Evolutionary conservation across 2,329 filamentous ascomycete genomes (phyloP).

Genomic region (Botryosphaeria dothidea): DNA sequence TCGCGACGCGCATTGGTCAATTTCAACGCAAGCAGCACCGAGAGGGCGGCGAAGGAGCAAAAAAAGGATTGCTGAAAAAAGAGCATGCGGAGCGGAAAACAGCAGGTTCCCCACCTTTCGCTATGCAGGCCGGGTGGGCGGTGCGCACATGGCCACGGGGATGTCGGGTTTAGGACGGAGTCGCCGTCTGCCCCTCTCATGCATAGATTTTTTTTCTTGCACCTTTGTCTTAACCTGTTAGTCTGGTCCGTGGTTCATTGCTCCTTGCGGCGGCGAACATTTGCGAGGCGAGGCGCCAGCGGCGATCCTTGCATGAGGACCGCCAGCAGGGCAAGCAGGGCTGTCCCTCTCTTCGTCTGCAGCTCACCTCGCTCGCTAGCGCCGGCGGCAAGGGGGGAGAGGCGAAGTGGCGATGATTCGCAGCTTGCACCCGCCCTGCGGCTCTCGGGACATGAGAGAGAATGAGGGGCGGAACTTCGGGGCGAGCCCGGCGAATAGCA

Average conservation of each 20-base stretch:
- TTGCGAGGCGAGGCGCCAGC: background rate
- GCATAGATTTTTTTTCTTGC: background rate
- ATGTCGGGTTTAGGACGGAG: background rate
- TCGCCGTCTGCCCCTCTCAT: background rate
- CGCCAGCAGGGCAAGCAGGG: background rate
- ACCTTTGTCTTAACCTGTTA: background rate
- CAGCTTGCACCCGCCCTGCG: background rate
- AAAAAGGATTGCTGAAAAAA: background rate
- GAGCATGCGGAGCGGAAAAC: background rate
- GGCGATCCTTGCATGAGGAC: slow-evolving; percentile 9
- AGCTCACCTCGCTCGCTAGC: background rate
- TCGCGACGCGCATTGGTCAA: slow-evolving; percentile 1
- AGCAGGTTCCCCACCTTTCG: slow-evolving; percentile 1
- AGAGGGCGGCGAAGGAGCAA: background rate
- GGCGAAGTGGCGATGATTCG: slow-evolving; percentile 3
- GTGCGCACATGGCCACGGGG: background rate
- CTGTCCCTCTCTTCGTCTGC: background rate
- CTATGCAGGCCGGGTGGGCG: background rate
- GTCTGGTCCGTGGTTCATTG: background rate
- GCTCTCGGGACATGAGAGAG: background rate
- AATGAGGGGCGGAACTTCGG: background rate
- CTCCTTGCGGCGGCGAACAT: slow-evolving; percentile 1
- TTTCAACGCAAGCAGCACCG: background rate
- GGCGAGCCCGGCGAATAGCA: background rate
- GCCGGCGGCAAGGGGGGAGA: slow-evolving; percentile 3